Evolutionary conservation across 805 yeast genomes (phyloP).

Genomic region (Myxozyma kluyveri): DNA sequence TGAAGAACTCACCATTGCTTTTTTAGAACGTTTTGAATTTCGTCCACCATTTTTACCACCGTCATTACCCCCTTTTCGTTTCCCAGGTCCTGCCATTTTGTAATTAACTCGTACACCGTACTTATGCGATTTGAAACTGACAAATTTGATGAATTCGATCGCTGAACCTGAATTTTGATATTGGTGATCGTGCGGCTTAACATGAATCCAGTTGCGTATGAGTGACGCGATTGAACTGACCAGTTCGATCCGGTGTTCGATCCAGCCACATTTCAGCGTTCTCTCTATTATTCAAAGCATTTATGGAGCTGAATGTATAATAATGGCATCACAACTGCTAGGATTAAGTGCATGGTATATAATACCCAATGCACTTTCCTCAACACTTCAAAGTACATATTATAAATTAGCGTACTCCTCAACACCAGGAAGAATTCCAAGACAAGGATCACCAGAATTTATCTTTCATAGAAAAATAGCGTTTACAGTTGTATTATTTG

Average conservation of each 20-base stretch:
- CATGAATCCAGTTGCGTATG: too few species aligned
- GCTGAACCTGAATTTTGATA: too few species aligned
- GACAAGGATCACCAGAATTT: conserved; percentile 10
- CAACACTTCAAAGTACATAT: conserved; percentile 27
- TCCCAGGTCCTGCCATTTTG: too few species aligned
- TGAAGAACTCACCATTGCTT: conserved; percentile 1
- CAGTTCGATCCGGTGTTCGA: too few species aligned
- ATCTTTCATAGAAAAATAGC: conserved; percentile 20
- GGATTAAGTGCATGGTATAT: conserved; percentile 29
- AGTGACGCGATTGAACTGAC: too few species aligned
- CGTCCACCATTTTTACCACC: neutral
- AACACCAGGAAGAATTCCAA: conserved; percentile 8
- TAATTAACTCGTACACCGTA: too few species aligned
- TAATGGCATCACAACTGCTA: conserved; percentile 2
- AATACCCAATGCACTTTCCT: conserved; percentile 29
- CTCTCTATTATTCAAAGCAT: too few species aligned
- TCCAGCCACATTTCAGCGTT: too few species aligned
- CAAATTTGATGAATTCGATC: too few species aligned
- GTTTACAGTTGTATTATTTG: conserved; percentile 24
- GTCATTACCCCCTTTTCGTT: conserved; percentile 4
- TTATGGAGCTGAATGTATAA: too few species aligned
- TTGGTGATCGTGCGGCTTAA: too few species aligned
- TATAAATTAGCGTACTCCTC: conserved; percentile 16
- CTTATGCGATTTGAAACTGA: too few species aligned
- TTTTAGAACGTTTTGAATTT: conserved; percentile 12